Percentiles rank a stretch among this genome's conserved stretches.
These are phyloP conservation scores for Solanum pinnatisectum DNA, from an alignment of 257 asterid species.

Conservation along the genomic window DNA sequence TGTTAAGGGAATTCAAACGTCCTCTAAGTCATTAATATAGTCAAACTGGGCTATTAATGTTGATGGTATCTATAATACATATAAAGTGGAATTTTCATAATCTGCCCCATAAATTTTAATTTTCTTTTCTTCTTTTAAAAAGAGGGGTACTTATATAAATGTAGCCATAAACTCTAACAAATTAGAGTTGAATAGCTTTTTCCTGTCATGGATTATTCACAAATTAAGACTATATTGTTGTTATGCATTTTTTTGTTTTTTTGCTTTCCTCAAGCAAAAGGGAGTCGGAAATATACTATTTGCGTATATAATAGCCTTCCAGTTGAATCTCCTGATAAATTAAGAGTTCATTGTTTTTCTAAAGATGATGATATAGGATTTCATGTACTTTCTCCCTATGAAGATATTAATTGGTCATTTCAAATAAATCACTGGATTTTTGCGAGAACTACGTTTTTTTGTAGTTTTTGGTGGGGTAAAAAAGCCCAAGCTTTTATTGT, in stretches of 20 bases:
- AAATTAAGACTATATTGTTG: background rate
- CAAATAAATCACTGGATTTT: background rate
- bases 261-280: background rate
- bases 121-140: background rate
- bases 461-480: background rate
- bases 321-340: background rate
- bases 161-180: background rate
- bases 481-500: background rate
- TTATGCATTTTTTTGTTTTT: background rate
- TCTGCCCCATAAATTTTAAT: background rate
- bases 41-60: too few species aligned
- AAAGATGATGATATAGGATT: background rate
- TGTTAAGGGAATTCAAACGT: too few species aligned
- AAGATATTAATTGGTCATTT: background rate
- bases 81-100: background rate
- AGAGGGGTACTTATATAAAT: background rate
- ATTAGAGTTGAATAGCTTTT: background rate
- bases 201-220: background rate
- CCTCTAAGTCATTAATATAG: too few species aligned
- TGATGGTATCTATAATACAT: background rate
- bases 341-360: background rate
- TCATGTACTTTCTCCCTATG: background rate
- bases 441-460: background rate
- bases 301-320: background rate
- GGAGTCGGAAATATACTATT: background rate